Evolutionary conservation across 2,329 filamentous ascomycete genomes (phyloP), one percentile per base, ranked within the genome.

Genomic region (Cladorrhinum sp.): DNA sequence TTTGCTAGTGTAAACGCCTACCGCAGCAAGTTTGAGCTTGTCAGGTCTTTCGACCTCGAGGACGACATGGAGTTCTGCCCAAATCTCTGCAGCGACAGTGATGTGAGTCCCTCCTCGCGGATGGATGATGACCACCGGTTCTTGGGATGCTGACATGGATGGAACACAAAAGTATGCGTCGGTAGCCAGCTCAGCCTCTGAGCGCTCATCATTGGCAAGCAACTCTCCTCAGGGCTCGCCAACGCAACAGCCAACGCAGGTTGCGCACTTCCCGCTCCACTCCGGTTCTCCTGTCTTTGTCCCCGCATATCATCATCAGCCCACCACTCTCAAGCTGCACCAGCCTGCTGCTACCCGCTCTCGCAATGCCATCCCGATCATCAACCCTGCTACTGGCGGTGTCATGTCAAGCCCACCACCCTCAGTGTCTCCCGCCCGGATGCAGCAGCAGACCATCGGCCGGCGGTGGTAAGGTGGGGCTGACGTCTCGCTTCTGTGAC

Each of bases 51-150:
- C 72, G 94, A 98, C 69, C 83, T 98, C 64, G 94, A 97, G 72
- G 94, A 98, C 74, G 94, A 98, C 74, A 84, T 96, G 78, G 89
- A 96, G 76, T 98, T 98, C 77, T 97, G 93, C 78, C 94, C 94
- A 65, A 87, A 89, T 74, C 84, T 98, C 69, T 81, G 98, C 79
- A 96, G 92, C 36, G 93, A 97, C 78, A 92, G 85, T 77, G 92
- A 96, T 86, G 92, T 96, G 87, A 84, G 84, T 85, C 55, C 52
- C 42, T 33, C 54, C 39, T 26, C 26, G 18, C 39, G 16, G 42
- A 46, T 46, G 42, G 42, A 46, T 46, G 42, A 46, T 60, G 20
- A 49, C 28, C 26, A 30, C 12, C 24, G 24, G 24, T 33, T 51
- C 39, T 55, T 8, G 1, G 53, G 48, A 64, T 46, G 10, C 67